These are phyloP conservation scores for Fraxinus anomala DNA, from an alignment of 257 asterid species.

Conservation along the genomic window DNA sequence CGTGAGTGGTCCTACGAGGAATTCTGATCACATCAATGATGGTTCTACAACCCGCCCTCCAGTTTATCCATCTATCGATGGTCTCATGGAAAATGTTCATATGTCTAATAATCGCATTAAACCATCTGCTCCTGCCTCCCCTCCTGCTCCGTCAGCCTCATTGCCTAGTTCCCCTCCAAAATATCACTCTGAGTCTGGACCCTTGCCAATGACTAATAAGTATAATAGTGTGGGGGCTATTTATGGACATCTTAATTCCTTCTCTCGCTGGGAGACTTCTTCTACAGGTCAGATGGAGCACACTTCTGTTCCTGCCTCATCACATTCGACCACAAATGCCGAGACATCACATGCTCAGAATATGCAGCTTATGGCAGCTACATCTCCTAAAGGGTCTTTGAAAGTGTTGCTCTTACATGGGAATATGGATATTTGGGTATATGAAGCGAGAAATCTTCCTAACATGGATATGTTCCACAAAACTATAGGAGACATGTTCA, in stretches of 20 bases:
- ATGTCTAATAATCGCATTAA: conserved; percentile 45
- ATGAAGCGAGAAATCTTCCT: conserved; percentile 53
- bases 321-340: conserved; percentile 27
- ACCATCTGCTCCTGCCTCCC: conserved; percentile 52
- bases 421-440: conserved; percentile 47
- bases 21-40: conserved; percentile 39
- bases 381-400: conserved; percentile 51
- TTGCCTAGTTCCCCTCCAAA: conserved; percentile 34
- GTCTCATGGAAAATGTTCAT: conserved; percentile 52
- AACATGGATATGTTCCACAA: conserved; percentile 63
- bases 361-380: conserved; percentile 63
- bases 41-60: conserved; percentile 44
- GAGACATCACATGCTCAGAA: conserved; percentile 33
- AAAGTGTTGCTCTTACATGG: conserved; percentile 52
- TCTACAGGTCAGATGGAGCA: conserved; percentile 29
- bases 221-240: conserved; percentile 41
- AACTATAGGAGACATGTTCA: conserved; percentile 48
- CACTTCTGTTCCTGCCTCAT: conserved; percentile 27
- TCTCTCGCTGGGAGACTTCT: conserved; percentile 58
- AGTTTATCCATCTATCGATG: conserved; percentile 70
- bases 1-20: conserved; percentile 27
- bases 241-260: conserved; percentile 55
- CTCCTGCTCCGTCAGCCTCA: conserved; percentile 48
- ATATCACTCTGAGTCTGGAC: conserved; percentile 69
- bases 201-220: conserved; percentile 37